phyloP scores from a whole-genome alignment of 2,329 filamentous ascomycete species.

The Clonostachys rhizophaga region DNA sequence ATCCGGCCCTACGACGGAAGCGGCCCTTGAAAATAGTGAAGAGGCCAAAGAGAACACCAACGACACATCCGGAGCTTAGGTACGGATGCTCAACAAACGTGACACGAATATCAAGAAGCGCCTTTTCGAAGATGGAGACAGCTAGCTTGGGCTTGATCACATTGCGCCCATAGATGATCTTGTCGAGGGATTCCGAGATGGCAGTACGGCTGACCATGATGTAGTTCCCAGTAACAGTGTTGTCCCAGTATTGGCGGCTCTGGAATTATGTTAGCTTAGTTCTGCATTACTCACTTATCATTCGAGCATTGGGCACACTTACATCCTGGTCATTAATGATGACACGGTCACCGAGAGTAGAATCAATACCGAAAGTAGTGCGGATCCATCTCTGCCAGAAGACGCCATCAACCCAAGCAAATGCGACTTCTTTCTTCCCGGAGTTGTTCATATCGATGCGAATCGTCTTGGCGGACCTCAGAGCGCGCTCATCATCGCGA shows the following conservation, averaged over 20 bases:
- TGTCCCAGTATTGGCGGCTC: constrained; percentile 95
- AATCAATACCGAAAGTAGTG: constrained; percentile 90
- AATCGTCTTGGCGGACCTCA: constrained; percentile 85
- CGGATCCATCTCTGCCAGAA: constrained; percentile 98
- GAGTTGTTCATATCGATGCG: constrained; percentile 86
- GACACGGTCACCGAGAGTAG: constrained; percentile 82
- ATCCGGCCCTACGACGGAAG: constrained; percentile 48
- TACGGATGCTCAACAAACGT: constrained; percentile 56
- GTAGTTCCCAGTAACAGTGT: constrained; percentile 79
- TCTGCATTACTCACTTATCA: background rate
- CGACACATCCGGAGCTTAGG: constrained; percentile 50
- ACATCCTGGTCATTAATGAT: constrained; percentile 98
- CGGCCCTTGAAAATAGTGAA: constrained; percentile 47
- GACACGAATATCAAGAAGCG: constrained; percentile 63
- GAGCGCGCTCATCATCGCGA: constrained; percentile 80
- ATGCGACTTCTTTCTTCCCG: constrained; percentile 82
- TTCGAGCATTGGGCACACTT: constrained; percentile 34
- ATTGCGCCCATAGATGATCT: constrained; percentile 63
- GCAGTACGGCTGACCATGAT: constrained; percentile 87
- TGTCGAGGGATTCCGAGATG: constrained; percentile 80
- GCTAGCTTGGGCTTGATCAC: constrained; percentile 75
- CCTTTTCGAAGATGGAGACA: constrained; percentile 65
- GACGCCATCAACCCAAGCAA: constrained; percentile 94
- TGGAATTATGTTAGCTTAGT: constrained; percentile 35
- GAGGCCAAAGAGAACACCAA: constrained; percentile 48